Evolutionary conservation across 352 stramenopile genomes (phyloP), one percentile per base, ranked within the genome.

Genomic region (Globisporangium cylindrosporum): DNA sequence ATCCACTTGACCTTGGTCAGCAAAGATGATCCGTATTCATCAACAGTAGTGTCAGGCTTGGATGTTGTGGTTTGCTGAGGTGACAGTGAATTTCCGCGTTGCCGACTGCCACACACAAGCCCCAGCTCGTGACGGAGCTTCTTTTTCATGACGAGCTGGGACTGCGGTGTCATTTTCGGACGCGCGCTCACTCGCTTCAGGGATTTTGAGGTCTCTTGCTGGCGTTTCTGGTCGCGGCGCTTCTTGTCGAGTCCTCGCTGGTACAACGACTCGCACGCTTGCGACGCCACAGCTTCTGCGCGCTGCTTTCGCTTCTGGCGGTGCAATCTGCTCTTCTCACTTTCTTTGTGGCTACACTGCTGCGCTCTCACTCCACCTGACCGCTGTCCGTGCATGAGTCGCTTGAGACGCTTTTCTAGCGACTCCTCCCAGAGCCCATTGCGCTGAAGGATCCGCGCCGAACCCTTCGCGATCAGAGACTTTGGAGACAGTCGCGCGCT

Each of bases 341-440:
- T 60, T 46, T 38, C 43, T 75, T 25, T 64, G 66, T 14, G 60
- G 61, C 54, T 56, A 27, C 10, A 18, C 53, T 72, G 36, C 18
- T 24, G 64, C 51, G 15, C 32, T 32, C 32, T 20, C 12, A 4
- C 54, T 55, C 25, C 14, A 7, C 12, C 14, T 20, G 38, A 46
- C 15, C 24, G 43, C 3, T 59, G 62, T 0, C 57, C 61, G 41
- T 54, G 64, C 36, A 71, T 70, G 22, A 90, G 65, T 9, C 79
- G 65, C 20, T 75, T 9, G 0, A 88, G 62, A 6, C 76, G 77
- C 34, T 74, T 55, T 36, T 81, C 67, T 3, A 78, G 58, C 0
- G 80, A 66, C 53, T 88, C 79, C 24, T 79, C 66, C 79, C 76
- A 87, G 53, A 81, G 69, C 2, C 82, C 82, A 65, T 84, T 88